Evolutionary conservation across 2,329 filamentous ascomycete species (phyloP).

Genomic region (Lachnellula arida): DNA sequence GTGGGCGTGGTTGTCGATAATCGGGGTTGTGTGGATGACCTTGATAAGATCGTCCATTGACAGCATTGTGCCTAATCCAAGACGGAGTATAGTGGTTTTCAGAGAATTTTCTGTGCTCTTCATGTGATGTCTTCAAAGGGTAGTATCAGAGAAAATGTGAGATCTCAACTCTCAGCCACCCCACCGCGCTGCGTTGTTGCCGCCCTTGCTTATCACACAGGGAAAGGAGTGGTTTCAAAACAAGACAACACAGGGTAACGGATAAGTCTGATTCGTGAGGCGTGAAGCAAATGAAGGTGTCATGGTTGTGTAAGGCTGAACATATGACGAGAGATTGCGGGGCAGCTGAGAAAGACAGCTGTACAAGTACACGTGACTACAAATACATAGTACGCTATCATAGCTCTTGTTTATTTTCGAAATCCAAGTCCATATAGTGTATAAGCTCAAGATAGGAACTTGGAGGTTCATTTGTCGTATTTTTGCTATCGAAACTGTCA

Average conservation of each 20-base stretch:
- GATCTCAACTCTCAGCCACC: not conserved
- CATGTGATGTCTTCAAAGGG: not conserved
- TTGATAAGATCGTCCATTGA: slow-evolving; percentile 24
- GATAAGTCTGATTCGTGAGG: not conserved
- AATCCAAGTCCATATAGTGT: no score
- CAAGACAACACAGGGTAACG: not conserved
- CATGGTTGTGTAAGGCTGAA: not conserved
- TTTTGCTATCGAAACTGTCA: no score
- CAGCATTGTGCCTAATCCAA: not conserved
- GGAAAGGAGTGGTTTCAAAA: not conserved
- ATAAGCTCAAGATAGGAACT: no score
- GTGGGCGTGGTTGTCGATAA: slow-evolving; percentile 71
- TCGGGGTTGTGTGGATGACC: slow-evolving; percentile 51
- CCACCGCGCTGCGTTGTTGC: not conserved
- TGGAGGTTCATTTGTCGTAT: no score
- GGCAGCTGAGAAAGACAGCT: not conserved
- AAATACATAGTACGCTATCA: not conserved
- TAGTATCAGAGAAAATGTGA: not conserved
- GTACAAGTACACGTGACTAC: not conserved
- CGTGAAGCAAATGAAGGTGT: not conserved
- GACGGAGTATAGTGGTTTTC: not conserved
- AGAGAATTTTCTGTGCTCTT: not conserved
- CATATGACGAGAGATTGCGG: not conserved
- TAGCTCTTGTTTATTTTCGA: not conserved
- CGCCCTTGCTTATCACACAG: not conserved